A percentile compares a stretch with the other conserved stretches of the same genome.
phyloP scores from a whole-genome alignment of 495 filamentous ascomycete species.

The Hypoxylon lenormandii region DNA sequence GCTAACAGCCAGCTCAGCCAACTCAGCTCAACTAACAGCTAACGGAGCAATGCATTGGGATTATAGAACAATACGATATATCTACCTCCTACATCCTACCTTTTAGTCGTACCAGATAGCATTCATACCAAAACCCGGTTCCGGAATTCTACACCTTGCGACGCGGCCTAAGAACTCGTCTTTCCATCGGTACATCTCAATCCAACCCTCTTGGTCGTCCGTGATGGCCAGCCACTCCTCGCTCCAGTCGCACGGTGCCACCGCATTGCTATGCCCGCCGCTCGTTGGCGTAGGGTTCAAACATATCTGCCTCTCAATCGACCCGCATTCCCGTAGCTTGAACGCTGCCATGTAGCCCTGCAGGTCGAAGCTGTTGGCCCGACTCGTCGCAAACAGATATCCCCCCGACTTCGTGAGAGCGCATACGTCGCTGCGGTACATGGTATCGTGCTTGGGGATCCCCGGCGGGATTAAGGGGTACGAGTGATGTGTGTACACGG shows the following conservation, averaged over 20 bases:
- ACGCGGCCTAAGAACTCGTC: conserved; percentile 82
- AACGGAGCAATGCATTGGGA: too few relatives aligned
- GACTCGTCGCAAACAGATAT: conserved; percentile 83
- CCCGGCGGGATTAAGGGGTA: conserved; percentile 82
- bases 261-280: conserved; percentile 86
- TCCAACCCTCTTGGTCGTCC: conserved; percentile 83
- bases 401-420: conserved; percentile 72
- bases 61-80: too few relatives aligned
- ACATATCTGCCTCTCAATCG: conserved; percentile 79
- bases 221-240: conserved; percentile 88
- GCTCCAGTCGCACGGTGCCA: conserved; percentile 80
- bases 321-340: conserved; percentile 73
- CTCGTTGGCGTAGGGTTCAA: conserved; percentile 86
- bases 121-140: conserved; percentile 90
- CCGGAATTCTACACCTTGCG: conserved; percentile 76
- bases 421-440: conserved; percentile 83
- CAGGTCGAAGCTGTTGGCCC: conserved; percentile 77
- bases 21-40: too few relatives aligned
- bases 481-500: conserved; percentile 82
- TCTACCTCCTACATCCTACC: background rate
- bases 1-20: too few relatives aligned
- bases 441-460: conserved; percentile 61
- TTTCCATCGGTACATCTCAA: conserved; percentile 87
- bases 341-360: conserved; percentile 86
- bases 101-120: conserved; percentile 86